Evolutionary conservation across 768 basidiomycete genomes (phyloP), one percentile per base, ranked within the genome.

Genomic region (Lyophyllum decastes): DNA sequence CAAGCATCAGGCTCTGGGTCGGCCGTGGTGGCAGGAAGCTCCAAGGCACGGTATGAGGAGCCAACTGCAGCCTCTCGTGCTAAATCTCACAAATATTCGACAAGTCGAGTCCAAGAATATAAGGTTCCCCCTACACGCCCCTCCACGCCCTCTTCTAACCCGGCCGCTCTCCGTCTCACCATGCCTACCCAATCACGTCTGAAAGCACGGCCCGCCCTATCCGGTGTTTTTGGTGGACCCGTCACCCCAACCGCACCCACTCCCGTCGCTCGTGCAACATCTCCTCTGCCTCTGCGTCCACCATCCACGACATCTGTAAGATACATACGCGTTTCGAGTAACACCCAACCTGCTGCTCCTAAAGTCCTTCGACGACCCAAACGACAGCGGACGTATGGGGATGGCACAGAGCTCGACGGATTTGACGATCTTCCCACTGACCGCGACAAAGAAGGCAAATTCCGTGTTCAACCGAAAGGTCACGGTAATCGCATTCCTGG

Each of bases 371-470:
- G 87, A 52, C 79, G 86, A 63, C 92, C 92, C 12, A 94, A 93
- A 72, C 88, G 90, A 38, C 82, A 81, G 60, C 79, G 85, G 52
- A 83, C 83, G 14, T 94, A 88, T 65, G 92, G 92, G 5, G 90
- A 94, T 66, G 95, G 95, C 14, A 94, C 92, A 10, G 95, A 96
- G 70, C 76, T 97, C 52, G 95, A 97, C 65, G 85, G 72, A 2
- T 82, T 97, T 57, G 95, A 95, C 25, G 95, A 97, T 70, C 81
- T 96, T 41, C 87, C 87, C 7, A 91, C 92, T 10, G 90, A 95
- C 66, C 80, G 90, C 47, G 92, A 94, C 49, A 88, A 90, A 65
- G 90, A 93, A 71, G 81, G 83, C 52, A 82, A 77, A 41, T 94
- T 81, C 69, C 85, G 85, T 54, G 86, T 94, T 10, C 86, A 89